Base-by-base conservation (phyloP, 192 early-diverging fungal species). In the Coemansia sp. region DNA sequence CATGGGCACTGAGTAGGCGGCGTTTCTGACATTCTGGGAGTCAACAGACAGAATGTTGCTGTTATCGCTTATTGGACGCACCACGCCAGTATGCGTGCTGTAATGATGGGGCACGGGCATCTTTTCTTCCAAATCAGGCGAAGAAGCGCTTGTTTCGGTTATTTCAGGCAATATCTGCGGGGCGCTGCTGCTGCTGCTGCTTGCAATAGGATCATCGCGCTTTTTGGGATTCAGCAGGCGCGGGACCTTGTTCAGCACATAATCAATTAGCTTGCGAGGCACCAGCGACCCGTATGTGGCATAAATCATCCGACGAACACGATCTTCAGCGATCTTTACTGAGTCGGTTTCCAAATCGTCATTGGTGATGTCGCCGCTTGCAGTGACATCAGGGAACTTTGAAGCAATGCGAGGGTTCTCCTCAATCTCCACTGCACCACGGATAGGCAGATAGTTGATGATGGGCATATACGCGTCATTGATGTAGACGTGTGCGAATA, bases 381-480 rank as follows among this genome's bases (percentile, higher is more conserved):
- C 55, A 9, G 54, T 58, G 40, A 76, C 45, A 13, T 76, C 59
- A 8, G 72, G 72, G 62, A 64, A 69, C 47, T 36, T 52, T 15
- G 44, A 40, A 6, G 72, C 57, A 20, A 69, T 45, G 44, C 57
- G 57, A 15, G 72, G 72, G 42, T 76, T 65, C 7, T 61, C 67
- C 33, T 77, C 67, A 14, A 77, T 58, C 42, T 77, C 73, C n/a
- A 59, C 63, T 8, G 73, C 73, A 0, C 55, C 59, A 44, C 67
- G 67, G 5, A 82, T 57, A 3, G 84, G 84, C 47, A 85, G 53
- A 30, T 76, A 82, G 57, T 77, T 74, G 62, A 83, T 74, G 58
- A 88, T 67, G 0, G 87, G 80, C 51, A 73, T 51, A 46, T 83
- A 86, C 31, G 85, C 84, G 53, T 86, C 68, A 41, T 81, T 72